Base-by-base conservation (phyloP, 2,329 filamentous ascomycete species). In the Colletotrichum spaethianum region DNA sequence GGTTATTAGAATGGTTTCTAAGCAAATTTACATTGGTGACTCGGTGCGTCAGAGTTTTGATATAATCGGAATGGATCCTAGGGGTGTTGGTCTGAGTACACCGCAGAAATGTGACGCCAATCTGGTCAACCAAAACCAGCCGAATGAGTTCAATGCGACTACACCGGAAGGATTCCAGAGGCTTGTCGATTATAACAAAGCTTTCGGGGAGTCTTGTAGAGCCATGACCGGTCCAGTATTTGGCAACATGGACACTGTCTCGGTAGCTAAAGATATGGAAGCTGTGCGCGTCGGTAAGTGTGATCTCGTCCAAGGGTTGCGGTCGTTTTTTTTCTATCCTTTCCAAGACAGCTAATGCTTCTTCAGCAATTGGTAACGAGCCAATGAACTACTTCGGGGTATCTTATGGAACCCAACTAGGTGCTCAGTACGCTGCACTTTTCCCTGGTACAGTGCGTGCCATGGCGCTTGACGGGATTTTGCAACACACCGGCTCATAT, bases 231-330 rank as follows among this genome's bases (percentile, higher is more conserved):
- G 69, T 0, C 69, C 69, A 2, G 1, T 68, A 0, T 68, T 63
- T 12, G 69, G 69, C 9, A 38, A 68, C 42, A 72, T 72, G 69
- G 69, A 72, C 31, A 72, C 69, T 0, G 46, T 53, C 2, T 50
- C 48, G 7, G 69, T 72, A 1, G 69, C 69, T 18, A 68, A 63
- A 38, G 69, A 72, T n/a, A 72, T 72, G 64, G 69, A 72, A 18
- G 57, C 59, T 1, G 57, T 72, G 0, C 59, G 64, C 26, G 52
- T 72, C 14, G 68, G 68, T 68, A 33, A 59, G 57, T 20, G 26
- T 8, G 18, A 4, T 12, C 5, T 3, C 26, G 0, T n/a, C 12
- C 14, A 9, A 1, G 1, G 5, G 4, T 0, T 3, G 11, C 7
- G 33, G 12, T 1, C 9, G 7, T n/a, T 18, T 2, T 9, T 46